A percentile compares a stretch with the other conserved stretches of the same genome.
Conservation (phyloP, 2,329 filamentous ascomycete species). For the Pyrenophora seminiperda region DNA sequence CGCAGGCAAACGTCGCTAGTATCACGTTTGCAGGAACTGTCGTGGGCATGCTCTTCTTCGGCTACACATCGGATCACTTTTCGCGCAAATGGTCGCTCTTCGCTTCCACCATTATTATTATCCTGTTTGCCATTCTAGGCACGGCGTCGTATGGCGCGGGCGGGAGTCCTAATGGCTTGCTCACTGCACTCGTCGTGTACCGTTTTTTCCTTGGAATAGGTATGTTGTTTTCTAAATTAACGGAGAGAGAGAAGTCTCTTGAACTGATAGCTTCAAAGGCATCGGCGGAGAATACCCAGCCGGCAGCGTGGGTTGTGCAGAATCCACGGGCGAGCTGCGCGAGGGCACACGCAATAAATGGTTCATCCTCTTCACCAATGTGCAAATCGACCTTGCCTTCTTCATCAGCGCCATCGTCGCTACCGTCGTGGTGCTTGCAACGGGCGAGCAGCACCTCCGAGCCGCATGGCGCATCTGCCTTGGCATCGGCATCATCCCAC, state of each 20-base stretch:
- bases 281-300: conserved; percentile 84
- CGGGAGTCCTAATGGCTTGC: conserved; percentile 71
- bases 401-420: conserved; percentile 80
- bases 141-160: conserved; percentile 77
- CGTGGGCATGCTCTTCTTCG: conserved; percentile 79
- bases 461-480: conserved; percentile 83
- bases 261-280: conserved; percentile 41
- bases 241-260: background rate
- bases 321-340: conserved; percentile 82
- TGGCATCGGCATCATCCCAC: conserved; percentile 58
- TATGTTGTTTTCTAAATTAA: conserved; percentile 13
- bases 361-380: conserved; percentile 82
- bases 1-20: conserved; percentile 74
- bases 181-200: conserved; percentile 79
- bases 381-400: conserved; percentile 85
- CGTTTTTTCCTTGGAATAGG: conserved; percentile 73
- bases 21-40: conserved; percentile 90
- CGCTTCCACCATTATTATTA: conserved; percentile 79
- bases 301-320: conserved; percentile 81
- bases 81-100: conserved; percentile 83
- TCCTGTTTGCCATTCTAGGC: conserved; percentile 80
- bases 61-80: conserved; percentile 80
- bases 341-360: conserved; percentile 81
- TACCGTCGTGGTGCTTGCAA: conserved; percentile 63
- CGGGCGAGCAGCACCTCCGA: conserved; percentile 65